A percentile compares a stretch with the other conserved stretches of the same genome.
Conservation (phyloP, 306 rosid species). For the Rosa persica region DNA sequence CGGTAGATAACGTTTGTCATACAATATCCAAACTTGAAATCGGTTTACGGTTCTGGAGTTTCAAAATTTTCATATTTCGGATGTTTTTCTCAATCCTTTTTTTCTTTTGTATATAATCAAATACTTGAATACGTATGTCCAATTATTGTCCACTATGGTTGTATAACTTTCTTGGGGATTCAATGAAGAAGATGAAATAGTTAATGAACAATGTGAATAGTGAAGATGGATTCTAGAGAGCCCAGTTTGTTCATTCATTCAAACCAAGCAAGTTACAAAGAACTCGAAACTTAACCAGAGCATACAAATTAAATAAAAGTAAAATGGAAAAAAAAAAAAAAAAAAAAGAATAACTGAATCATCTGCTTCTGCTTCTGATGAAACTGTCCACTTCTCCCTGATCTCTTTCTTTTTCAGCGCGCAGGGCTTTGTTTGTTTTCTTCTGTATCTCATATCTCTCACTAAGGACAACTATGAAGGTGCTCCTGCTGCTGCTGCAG, state of each 20-base stretch:
- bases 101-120: background rate
- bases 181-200: background rate
- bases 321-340: background rate
- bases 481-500: constrained; percentile 1
- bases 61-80: background rate
- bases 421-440: constrained; percentile 11
- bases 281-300: constrained; percentile 11
- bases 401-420: constrained; percentile 10
- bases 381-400: constrained; percentile 20
- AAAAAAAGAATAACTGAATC: constrained; percentile 14
- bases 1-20: background rate
- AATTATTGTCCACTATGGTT: background rate
- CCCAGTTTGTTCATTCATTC: constrained; percentile 17
- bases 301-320: constrained; percentile 4
- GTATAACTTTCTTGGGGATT: background rate
- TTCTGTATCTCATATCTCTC: background rate
- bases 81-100: background rate
- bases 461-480: constrained; percentile 7
- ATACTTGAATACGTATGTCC: background rate
- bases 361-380: constrained; percentile 14
- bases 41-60: background rate
- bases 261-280: constrained; percentile 22
- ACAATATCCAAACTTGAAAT: background rate
- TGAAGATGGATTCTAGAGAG: constrained; percentile 10
- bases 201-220: background rate